phyloP scores from a whole-genome alignment of 176 grass and related monocot species.

The Olyra latifolia region DNA sequence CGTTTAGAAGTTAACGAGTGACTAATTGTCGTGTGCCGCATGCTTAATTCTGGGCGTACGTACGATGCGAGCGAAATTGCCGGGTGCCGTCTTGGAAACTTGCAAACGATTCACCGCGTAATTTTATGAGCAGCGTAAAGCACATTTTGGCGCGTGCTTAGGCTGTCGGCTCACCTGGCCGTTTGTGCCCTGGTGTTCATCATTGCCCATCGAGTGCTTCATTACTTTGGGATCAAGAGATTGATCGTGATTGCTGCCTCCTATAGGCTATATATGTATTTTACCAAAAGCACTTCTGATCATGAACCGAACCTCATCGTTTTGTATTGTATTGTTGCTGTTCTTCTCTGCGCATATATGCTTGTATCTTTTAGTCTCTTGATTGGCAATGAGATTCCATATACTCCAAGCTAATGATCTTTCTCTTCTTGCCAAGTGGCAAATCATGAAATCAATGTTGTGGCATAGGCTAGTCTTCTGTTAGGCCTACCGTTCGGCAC shows the following conservation, averaged over 20 bases:
- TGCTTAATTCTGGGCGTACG: too few relatives aligned
- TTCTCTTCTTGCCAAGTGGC: constrained; percentile 17
- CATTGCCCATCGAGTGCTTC: constrained; percentile 11
- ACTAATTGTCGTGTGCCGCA: too few relatives aligned
- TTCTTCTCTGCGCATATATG: neutral
- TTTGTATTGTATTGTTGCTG: constrained; percentile 9
- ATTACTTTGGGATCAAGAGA: constrained; percentile 14
- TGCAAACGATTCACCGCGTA: too few relatives aligned
- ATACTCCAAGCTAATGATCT: neutral
- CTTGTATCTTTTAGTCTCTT: neutral
- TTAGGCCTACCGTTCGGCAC: constrained; percentile 39
- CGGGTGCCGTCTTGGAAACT: too few relatives aligned
- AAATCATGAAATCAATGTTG: neutral
- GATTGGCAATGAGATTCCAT: neutral
- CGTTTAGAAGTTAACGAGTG: too few relatives aligned
- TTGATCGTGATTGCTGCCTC: neutral
- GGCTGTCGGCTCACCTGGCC: neutral
- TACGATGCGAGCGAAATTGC: too few relatives aligned
- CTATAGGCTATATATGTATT: too few relatives aligned
- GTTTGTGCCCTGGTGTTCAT: constrained; percentile 25
- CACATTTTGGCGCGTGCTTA: constrained; percentile 9
- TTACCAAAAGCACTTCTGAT: neutral
- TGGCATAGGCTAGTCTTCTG: constrained; percentile 2
- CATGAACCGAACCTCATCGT: neutral
- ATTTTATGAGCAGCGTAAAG: too few relatives aligned